phyloP scores from a whole-genome alignment of 345 rosid genomes.

The Xanthoceras sorbifolium region DNA sequence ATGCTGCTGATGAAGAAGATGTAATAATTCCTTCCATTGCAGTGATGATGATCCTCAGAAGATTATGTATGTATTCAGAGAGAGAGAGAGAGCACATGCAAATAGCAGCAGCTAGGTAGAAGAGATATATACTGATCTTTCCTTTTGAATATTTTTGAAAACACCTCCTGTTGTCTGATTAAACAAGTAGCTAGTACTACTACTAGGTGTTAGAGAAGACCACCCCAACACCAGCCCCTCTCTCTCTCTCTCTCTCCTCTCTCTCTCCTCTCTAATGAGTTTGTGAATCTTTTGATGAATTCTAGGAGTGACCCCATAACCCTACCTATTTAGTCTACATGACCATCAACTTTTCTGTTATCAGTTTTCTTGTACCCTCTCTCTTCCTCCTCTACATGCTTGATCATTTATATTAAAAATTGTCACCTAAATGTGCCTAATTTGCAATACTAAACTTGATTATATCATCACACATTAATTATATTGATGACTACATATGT shows the following conservation, averaged over 20 bases:
- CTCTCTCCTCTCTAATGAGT: not conserved
- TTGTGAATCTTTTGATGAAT: not conserved
- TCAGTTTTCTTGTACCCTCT: conserved; percentile 1
- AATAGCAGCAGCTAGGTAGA: no score
- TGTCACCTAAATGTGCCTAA: not conserved
- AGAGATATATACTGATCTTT: not conserved
- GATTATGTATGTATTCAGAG: not conserved
- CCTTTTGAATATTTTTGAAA: conserved; percentile 7
- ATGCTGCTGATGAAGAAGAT: conserved; percentile 14
- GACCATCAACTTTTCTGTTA: not conserved
- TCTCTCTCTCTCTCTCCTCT: not conserved
- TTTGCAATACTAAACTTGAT: no score
- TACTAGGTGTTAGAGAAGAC: conserved; percentile 21
- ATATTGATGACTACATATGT: no score
- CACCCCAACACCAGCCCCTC: conserved; percentile 24
- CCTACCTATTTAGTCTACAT: conserved; percentile 5
- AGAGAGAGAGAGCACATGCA: conserved; percentile 8
- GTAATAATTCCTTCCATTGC: conserved; percentile 30
- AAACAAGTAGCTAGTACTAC: no score
- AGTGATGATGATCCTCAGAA: conserved; percentile 9
- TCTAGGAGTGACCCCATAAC: conserved; percentile 15
- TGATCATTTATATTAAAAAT: no score
- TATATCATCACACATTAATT: no score
- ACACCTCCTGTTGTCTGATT: conserved; percentile 5
- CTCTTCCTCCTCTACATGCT: no score